These are phyloP conservation scores for Nicotiana benthamiana DNA, from an alignment of 257 asterid species.

Conservation along the genomic window DNA sequence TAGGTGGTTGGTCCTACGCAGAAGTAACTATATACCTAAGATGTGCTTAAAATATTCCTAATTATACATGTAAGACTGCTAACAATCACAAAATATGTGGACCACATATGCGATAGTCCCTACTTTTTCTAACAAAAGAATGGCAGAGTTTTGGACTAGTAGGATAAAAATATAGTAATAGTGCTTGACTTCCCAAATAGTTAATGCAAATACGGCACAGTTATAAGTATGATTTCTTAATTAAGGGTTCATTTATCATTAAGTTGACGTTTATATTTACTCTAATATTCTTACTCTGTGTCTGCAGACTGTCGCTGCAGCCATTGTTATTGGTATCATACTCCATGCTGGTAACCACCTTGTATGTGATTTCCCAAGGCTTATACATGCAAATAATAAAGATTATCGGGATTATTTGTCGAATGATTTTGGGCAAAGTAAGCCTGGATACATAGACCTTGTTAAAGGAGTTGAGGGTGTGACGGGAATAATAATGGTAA, in stretches of 20 bases:
- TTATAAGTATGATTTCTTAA: neutral
- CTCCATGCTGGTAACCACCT: slow-evolving; percentile 98
- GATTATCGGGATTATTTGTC: slow-evolving; percentile 28
- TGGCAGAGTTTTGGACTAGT: neutral
- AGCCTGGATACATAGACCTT: slow-evolving; percentile 59
- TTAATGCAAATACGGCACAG: neutral
- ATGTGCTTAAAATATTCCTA: neutral
- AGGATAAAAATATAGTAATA: neutral
- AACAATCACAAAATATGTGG: neutral
- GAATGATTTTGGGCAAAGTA: slow-evolving; percentile 44
- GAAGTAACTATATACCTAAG: neutral
- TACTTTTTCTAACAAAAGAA: neutral
- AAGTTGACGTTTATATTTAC: neutral
- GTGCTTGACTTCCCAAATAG: neutral
- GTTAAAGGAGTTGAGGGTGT: slow-evolving; percentile 65
- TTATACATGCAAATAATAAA: slow-evolving; percentile 31
- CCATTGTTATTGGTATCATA: slow-evolving; percentile 70
- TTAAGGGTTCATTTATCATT: neutral
- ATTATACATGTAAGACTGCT: neutral
- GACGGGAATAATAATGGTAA: slow-evolving; percentile 79
- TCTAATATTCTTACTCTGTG: neutral
- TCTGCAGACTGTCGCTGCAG: slow-evolving; percentile 83
- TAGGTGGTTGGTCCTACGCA: neutral
- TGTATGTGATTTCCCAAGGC: slow-evolving; percentile 92
- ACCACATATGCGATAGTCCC: neutral